These are phyloP conservation scores for Ganoderma multipileum DNA, from an alignment of 1,284 basidiomycete genomes.

Conservation along the genomic window DNA sequence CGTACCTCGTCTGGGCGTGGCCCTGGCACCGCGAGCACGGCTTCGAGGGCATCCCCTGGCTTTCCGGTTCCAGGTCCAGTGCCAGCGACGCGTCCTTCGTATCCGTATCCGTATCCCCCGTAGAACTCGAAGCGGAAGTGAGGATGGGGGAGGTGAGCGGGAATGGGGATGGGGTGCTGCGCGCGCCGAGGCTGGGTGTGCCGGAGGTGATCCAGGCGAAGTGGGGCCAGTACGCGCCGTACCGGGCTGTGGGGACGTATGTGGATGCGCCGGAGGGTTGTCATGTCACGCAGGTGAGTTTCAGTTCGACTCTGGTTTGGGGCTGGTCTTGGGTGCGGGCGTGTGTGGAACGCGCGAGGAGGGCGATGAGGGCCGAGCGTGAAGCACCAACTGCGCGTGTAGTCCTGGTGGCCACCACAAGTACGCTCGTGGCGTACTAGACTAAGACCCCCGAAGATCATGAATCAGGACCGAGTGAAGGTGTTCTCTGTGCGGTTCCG, in stretches of 20 bases:
- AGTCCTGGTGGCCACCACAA: background rate
- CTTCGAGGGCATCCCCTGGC: constrained; percentile 4
- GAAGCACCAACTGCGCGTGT: background rate
- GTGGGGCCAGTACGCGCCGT: constrained; percentile 71
- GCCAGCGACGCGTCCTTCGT: no score
- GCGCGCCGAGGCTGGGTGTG: constrained; percentile 30
- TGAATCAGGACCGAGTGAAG: background rate
- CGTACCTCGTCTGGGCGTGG: constrained; percentile 27
- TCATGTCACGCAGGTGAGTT: constrained; percentile 57
- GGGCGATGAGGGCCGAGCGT: background rate
- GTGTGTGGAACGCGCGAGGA: background rate
- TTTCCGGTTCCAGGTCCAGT: no score
- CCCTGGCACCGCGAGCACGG: constrained; percentile 24
- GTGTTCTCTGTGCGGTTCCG: background rate
- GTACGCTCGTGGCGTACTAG: background rate
- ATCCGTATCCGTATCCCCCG: no score
- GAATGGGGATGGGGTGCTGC: constrained; percentile 10
- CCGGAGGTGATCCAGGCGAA: constrained; percentile 34
- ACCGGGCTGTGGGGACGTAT: constrained; percentile 56
- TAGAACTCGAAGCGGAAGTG: no score
- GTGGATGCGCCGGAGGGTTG: constrained; percentile 54
- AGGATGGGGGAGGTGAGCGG: background rate
- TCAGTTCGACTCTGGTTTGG: background rate
- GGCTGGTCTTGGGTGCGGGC: background rate
- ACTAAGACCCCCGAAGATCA: background rate